These are phyloP conservation scores for Trichoderma lentiforme DNA, from an alignment of 2,329 filamentous ascomycete species.

Conservation along the genomic window DNA sequence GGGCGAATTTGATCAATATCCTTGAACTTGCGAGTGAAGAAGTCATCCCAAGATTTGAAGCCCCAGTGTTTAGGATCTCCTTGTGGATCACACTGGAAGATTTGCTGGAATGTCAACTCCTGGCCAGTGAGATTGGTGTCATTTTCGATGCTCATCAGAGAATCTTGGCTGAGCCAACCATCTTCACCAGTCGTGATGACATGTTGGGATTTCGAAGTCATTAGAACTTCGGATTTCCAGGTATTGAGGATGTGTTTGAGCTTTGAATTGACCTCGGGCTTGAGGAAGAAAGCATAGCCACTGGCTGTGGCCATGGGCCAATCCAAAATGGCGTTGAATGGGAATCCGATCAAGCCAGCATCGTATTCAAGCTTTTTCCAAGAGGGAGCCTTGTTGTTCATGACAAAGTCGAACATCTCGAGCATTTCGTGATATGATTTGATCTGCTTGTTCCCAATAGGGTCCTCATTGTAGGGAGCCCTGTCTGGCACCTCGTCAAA, in stretches of 20 bases:
- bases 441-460: slow-evolving; percentile 19
- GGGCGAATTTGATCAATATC: slow-evolving; percentile 43
- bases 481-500: slow-evolving; percentile 25
- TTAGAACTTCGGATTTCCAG: slow-evolving; percentile 33
- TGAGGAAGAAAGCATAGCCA: slow-evolving; percentile 53
- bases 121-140: slow-evolving; percentile 21
- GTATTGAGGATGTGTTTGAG: slow-evolving; percentile 49
- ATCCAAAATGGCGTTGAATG: slow-evolving; percentile 55
- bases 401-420: slow-evolving; percentile 21
- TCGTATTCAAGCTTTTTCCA: slow-evolving; percentile 21
- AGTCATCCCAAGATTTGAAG: slow-evolving; percentile 61
- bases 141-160: slow-evolving; percentile 19
- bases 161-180: slow-evolving; percentile 24
- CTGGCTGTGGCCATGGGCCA: slow-evolving; percentile 57
- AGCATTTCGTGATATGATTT: slow-evolving; percentile 25
- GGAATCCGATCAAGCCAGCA: slow-evolving; percentile 49
- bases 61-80: slow-evolving; percentile 33
- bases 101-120: slow-evolving; percentile 19
- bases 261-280: slow-evolving; percentile 48
- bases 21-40: slow-evolving; percentile 56
- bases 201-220: slow-evolving; percentile 26
- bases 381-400: slow-evolving; percentile 19
- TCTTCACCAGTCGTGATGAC: slow-evolving; percentile 14
- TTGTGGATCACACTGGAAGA: slow-evolving; percentile 24
- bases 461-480: slow-evolving; percentile 21